phyloP scores from a whole-genome alignment of 345 rosid species.

The Hibiscus tridactylites region DNA sequence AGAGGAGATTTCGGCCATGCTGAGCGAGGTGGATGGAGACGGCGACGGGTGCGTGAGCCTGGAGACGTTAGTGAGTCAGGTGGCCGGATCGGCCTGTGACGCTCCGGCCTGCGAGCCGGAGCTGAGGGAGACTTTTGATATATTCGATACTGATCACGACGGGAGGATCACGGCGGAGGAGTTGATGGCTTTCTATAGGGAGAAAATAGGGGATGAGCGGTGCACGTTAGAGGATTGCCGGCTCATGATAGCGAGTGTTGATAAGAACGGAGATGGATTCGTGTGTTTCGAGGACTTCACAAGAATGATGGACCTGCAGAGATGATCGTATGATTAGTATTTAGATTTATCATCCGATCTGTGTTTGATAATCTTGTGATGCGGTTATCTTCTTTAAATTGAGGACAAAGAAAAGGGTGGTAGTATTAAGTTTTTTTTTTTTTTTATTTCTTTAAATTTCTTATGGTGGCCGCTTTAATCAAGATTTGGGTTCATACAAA shows the following conservation, averaged over 20 bases:
- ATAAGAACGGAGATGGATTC: slow-evolving; percentile 68
- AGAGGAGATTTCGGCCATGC: slow-evolving; percentile 57
- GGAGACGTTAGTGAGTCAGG: slow-evolving; percentile 39
- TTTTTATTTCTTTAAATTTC: no score
- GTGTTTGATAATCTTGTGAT: slow-evolving; percentile 23
- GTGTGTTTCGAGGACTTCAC: slow-evolving; percentile 86
- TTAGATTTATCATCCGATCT: neutral
- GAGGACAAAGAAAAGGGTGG: no score
- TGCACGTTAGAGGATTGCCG: slow-evolving; percentile 88
- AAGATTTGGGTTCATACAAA: no score
- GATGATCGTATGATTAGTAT: slow-evolving; percentile 6
- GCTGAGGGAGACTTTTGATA: slow-evolving; percentile 62
- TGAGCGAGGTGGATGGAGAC: slow-evolving; percentile 45
- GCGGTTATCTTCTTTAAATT: neutral
- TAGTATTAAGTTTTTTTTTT: no score
- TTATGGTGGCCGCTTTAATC: no score
- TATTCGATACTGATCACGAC: slow-evolving; percentile 74
- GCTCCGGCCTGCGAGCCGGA: slow-evolving; percentile 50
- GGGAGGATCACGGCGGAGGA: slow-evolving; percentile 92
- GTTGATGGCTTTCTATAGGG: slow-evolving; percentile 36
- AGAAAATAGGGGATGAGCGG: slow-evolving; percentile 48
- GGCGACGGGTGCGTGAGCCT: slow-evolving; percentile 46
- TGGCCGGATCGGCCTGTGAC: slow-evolving; percentile 36
- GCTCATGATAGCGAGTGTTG: slow-evolving; percentile 80
- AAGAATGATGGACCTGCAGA: slow-evolving; percentile 62